Percentiles rank a stretch among this genome's conserved stretches.
phyloP scores from a whole-genome alignment of 148 eudicot species.

The Fallopia convolvulus region DNA sequence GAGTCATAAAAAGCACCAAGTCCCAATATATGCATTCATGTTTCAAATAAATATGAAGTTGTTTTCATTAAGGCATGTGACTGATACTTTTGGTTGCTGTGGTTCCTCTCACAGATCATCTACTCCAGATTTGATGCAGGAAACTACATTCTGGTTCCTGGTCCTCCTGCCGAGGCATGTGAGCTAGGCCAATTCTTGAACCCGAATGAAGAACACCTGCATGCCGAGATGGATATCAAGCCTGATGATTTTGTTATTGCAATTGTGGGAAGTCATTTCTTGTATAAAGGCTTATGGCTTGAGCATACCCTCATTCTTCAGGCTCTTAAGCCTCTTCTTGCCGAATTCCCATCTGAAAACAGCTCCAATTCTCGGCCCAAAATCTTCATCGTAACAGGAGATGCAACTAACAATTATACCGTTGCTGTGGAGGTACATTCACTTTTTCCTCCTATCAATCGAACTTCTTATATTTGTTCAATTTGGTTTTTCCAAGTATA shows the following conservation, averaged over 20 bases:
- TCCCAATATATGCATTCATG: not conserved
- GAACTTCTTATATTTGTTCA: not conserved
- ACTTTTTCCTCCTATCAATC: not conserved
- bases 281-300: constrained; percentile 82
- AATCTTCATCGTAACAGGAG: constrained; percentile 56
- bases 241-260: constrained; percentile 53
- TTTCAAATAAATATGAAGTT: not conserved
- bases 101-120: constrained; percentile 40
- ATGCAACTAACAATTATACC: constrained; percentile 61
- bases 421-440: constrained; percentile 63
- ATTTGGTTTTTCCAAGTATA: not conserved
- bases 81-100: not conserved
- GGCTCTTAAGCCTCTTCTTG: constrained; percentile 63
- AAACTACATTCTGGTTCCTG: constrained; percentile 82
- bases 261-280: constrained; percentile 67
- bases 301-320: constrained; percentile 85
- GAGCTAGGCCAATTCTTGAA: constrained; percentile 34
- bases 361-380: constrained; percentile 42
- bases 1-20: not conserved
- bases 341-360: constrained; percentile 30
- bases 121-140: constrained; percentile 78
- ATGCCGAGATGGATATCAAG: constrained; percentile 27
- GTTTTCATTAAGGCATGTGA: not conserved
- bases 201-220: constrained; percentile 25
- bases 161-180: constrained; percentile 67